These are phyloP conservation scores for Aspergillus cejpii DNA, from an alignment of 2,329 filamentous ascomycete species.

Conservation along the genomic window DNA sequence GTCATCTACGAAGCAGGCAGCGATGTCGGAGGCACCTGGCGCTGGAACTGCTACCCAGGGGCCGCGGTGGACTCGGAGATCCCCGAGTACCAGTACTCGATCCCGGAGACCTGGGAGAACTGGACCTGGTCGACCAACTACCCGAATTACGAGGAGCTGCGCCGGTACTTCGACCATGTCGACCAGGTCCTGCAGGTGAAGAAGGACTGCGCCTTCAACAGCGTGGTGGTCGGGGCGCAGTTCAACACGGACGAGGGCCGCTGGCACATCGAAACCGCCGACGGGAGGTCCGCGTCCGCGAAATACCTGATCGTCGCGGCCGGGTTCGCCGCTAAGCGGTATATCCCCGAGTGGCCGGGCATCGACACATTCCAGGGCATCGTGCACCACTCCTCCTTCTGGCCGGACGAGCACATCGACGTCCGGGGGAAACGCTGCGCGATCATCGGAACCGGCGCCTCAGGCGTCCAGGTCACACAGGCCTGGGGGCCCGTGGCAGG, in stretches of 20 bases:
- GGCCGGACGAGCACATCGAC: conserved; percentile 46
- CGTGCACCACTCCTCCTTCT: conserved; percentile 52
- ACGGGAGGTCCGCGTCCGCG: conserved; percentile 36
- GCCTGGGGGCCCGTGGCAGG: conserved; percentile 51
- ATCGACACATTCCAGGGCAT: conserved; percentile 44
- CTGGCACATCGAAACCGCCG: conserved; percentile 44
- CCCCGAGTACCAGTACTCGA: conserved; percentile 50
- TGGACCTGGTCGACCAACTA: conserved; percentile 41
- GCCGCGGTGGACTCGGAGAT: conserved; percentile 50
- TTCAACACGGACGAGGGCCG: conserved; percentile 33
- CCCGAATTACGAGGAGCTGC: conserved; percentile 34
- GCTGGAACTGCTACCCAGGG: conserved; percentile 53
- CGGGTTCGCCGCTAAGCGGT: conserved; percentile 43
- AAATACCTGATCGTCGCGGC: conserved; percentile 44
- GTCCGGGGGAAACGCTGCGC: conserved; percentile 45
- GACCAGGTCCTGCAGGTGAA: conserved; percentile 41
- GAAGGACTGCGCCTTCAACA: conserved; percentile 43
- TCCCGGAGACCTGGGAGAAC: conserved; percentile 43
- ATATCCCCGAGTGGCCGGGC: conserved; percentile 39
- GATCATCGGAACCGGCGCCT: conserved; percentile 52
- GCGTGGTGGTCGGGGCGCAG: conserved; percentile 37
- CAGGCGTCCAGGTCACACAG: conserved; percentile 53
- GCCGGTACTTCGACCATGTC: conserved; percentile 45
- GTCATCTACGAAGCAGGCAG: conserved; percentile 50
- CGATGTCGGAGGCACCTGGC: conserved; percentile 50